These are phyloP conservation scores for Dryadomyces sulphureus DNA, from an alignment of 2,329 filamentous ascomycete species.

Conservation along the genomic window DNA sequence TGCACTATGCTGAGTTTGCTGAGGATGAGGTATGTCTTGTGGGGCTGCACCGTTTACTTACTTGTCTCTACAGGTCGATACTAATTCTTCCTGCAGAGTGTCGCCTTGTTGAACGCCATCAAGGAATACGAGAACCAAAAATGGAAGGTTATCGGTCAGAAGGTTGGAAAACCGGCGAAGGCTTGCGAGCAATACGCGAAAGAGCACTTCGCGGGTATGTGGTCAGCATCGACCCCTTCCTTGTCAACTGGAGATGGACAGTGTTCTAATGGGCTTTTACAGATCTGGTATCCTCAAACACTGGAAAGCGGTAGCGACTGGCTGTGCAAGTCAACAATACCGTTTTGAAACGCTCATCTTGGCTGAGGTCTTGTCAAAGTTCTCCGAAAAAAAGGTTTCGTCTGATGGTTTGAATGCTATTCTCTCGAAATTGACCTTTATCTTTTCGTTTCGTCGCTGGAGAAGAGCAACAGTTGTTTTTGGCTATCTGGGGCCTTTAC, in stretches of 20 bases:
- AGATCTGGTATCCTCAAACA: slow-evolving; percentile 23
- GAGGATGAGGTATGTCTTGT: slow-evolving; percentile 95
- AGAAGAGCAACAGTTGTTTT: background rate
- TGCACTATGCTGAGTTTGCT: slow-evolving; percentile 98
- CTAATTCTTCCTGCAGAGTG: slow-evolving; percentile 35
- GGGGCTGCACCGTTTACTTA: slow-evolving; percentile 14
- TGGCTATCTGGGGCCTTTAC: background rate
- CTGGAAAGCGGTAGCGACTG: slow-evolving; percentile 20
- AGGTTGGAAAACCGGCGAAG: slow-evolving; percentile 95
- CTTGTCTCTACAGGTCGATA: background rate
- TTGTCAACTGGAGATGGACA: background rate
- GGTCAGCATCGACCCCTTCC: background rate
- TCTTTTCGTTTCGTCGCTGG: background rate
- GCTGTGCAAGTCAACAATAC: too few species aligned
- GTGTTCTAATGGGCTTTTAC: background rate
- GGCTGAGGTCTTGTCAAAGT: background rate
- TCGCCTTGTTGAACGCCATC: slow-evolving; percentile 77
- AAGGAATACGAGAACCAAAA: slow-evolving; percentile 98
- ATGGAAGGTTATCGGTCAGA: slow-evolving; percentile 94
- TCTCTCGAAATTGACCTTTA: background rate
- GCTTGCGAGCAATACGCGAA: slow-evolving; percentile 73
- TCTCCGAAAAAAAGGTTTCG: background rate
- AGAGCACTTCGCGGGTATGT: slow-evolving; percentile 54
- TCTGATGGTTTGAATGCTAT: background rate
- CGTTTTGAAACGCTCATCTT: background rate